These are phyloP conservation scores for Perkinsus marinus DNA, from an alignment of 169 alveolate genomes.

Conservation along the genomic window DNA sequence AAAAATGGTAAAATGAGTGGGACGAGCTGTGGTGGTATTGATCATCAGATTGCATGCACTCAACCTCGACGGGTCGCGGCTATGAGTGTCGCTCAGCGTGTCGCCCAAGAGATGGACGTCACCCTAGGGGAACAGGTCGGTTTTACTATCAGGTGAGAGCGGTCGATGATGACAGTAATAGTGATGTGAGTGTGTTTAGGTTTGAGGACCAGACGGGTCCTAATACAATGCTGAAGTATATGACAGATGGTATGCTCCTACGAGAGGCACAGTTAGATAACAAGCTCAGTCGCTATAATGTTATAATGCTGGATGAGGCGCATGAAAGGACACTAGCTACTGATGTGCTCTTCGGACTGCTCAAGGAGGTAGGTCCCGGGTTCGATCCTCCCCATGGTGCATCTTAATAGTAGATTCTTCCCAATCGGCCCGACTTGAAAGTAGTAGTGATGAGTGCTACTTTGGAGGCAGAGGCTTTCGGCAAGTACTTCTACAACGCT, in stretches of 20 bases:
- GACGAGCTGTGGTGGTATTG: not conserved
- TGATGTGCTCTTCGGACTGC: slow-evolving; percentile 88
- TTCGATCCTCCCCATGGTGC: not conserved
- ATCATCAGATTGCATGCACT: slow-evolving; percentile 86
- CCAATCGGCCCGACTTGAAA: slow-evolving; percentile 51
- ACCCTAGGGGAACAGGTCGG: slow-evolving; percentile 81
- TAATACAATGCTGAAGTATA: slow-evolving; percentile 78
- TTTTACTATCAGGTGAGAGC: slow-evolving; percentile 59
- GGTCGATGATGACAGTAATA: no score
- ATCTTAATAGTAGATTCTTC: not conserved
- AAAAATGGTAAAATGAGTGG: not conserved
- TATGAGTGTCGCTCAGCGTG: slow-evolving; percentile 96
- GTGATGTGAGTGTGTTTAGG: slow-evolving; percentile 28
- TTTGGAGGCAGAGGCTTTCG: slow-evolving; percentile 79
- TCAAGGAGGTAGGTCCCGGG: slow-evolving; percentile 80
- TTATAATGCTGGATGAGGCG: slow-evolving; percentile 92
- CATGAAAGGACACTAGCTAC: slow-evolving; percentile 96
- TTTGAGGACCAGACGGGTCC: slow-evolving; percentile 83
- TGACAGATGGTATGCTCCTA: slow-evolving; percentile 96
- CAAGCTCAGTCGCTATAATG: slow-evolving; percentile 63
- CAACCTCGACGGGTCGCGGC: slow-evolving; percentile 99
- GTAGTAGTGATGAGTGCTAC: slow-evolving; percentile 95
- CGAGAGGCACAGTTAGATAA: slow-evolving; percentile 90
- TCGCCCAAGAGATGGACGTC: slow-evolving; percentile 90
- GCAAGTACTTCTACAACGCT: slow-evolving; percentile 68